These are phyloP conservation scores for Panicum hallii DNA, from an alignment of 202 grass and related monocot species.

Conservation along the genomic window DNA sequence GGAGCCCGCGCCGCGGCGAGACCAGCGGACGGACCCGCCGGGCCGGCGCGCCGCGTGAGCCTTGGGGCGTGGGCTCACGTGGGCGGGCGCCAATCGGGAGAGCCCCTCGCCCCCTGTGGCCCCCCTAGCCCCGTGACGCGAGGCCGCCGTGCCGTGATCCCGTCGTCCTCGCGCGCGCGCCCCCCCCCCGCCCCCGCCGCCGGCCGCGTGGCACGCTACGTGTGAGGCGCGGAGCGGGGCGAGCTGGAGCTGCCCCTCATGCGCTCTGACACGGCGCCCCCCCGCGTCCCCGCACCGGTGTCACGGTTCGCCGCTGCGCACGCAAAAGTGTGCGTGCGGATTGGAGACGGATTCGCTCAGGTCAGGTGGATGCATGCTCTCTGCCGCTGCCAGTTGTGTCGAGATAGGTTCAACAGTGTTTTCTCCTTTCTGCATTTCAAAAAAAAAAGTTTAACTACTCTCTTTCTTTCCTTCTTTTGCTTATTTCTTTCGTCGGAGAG, in stretches of 20 bases:
- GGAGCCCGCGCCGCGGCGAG: background rate
- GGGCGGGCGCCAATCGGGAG: background rate
- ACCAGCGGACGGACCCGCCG: background rate
- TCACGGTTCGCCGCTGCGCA: background rate
- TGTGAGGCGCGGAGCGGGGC: background rate
- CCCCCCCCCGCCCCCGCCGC: background rate
- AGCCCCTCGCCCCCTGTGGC: too few species aligned
- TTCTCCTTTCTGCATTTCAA: too few species aligned
- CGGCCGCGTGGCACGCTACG: conserved; percentile 44
- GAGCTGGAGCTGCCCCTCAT: conserved; percentile 1
- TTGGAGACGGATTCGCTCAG: background rate
- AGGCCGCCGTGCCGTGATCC: background rate
- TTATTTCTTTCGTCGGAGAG: too few species aligned
- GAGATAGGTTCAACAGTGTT: background rate
- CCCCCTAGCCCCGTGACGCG: background rate
- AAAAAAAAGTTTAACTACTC: too few species aligned
- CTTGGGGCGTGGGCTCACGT: conserved; percentile 3
- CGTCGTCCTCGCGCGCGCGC: background rate
- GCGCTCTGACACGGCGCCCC: conserved; percentile 20
- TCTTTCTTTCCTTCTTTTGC: too few species aligned
- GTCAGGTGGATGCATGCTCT: background rate
- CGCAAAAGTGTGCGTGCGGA: background rate
- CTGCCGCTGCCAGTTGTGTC: background rate
- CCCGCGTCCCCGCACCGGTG: background rate
- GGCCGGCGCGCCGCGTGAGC: too few species aligned